phyloP scores from a whole-genome alignment of 441 rosid genomes.

The Jatropha multifida region DNA sequence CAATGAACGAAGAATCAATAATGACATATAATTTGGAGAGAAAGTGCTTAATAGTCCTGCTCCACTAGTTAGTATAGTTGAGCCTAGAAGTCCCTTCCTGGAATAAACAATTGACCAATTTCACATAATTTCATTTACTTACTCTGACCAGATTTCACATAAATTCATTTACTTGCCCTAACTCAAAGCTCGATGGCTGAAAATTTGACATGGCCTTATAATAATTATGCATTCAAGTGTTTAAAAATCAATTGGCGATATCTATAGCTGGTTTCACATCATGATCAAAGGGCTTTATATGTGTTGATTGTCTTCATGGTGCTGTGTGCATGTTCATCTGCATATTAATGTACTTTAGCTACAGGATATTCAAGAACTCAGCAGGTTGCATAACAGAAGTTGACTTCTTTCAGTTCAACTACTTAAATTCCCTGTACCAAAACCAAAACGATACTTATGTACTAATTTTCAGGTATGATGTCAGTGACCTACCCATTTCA shows the following conservation, averaged over 20 bases:
- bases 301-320: too few species aligned
- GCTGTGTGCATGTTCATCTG: not conserved
- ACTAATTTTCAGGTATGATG: not conserved
- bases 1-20: conserved; percentile 40
- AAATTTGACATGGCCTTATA: not conserved
- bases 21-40: conserved; percentile 43
- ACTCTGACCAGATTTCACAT: not conserved
- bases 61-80: conserved; percentile 41
- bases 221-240: not conserved
- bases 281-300: not conserved
- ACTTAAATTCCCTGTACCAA: not conserved
- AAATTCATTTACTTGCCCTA: too few species aligned
- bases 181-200: not conserved
- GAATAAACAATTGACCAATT: conserved; percentile 6
- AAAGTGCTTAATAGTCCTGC: conserved; percentile 55
- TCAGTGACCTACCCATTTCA: not conserved
- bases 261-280: not conserved
- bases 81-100: conserved; percentile 51
- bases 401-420: not conserved
- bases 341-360: not conserved
- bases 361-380: not conserved
- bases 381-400: not conserved
- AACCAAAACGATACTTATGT: not conserved
- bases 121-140: not conserved
- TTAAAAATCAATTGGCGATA: not conserved